Conservation (phyloP, 192 early-diverging fungal genomes). For the Entomortierella chlamydospora region DNA sequence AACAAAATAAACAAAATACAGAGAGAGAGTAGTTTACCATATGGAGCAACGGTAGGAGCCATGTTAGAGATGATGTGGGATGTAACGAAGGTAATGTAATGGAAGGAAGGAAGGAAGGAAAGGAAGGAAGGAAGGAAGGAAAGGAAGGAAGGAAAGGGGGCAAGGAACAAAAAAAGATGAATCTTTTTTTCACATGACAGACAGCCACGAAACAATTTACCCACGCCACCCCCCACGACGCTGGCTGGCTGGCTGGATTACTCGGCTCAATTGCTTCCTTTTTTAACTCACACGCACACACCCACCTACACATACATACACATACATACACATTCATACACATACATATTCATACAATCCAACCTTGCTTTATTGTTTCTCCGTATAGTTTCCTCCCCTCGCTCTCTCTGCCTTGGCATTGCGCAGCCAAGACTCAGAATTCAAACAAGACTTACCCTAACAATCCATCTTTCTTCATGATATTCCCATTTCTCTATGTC, state of each 20-base stretch:
- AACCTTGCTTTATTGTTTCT: slow-evolving; percentile 1
- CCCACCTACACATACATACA: too few relatives aligned
- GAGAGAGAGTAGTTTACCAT: slow-evolving; percentile 7
- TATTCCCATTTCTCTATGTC: slow-evolving; percentile 30
- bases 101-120: not conserved
- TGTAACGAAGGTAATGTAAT: too few relatives aligned
- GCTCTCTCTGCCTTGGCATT: too few relatives aligned
- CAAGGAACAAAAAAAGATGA: not conserved
- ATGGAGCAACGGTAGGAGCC: slow-evolving; percentile 35
- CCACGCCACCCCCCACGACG: too few relatives aligned
- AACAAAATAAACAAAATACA: not conserved
- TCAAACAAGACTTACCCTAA: not conserved
- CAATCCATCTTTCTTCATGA: slow-evolving; percentile 33
- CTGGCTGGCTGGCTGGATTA: too few relatives aligned
- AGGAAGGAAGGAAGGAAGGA: not conserved
- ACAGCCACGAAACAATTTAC: too few relatives aligned
- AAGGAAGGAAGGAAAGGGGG: not conserved
- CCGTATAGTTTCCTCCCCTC: too few relatives aligned
- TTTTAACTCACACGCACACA: too few relatives aligned
- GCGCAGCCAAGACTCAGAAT: too few relatives aligned
- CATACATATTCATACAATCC: too few relatives aligned
- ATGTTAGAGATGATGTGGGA: too few relatives aligned
- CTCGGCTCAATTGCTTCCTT: not conserved
- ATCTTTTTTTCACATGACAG: not conserved
- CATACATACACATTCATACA: too few relatives aligned